Evolutionary conservation across 257 asterid genomes (phyloP).

Genomic region (Paraleonurus japonicus): DNA sequence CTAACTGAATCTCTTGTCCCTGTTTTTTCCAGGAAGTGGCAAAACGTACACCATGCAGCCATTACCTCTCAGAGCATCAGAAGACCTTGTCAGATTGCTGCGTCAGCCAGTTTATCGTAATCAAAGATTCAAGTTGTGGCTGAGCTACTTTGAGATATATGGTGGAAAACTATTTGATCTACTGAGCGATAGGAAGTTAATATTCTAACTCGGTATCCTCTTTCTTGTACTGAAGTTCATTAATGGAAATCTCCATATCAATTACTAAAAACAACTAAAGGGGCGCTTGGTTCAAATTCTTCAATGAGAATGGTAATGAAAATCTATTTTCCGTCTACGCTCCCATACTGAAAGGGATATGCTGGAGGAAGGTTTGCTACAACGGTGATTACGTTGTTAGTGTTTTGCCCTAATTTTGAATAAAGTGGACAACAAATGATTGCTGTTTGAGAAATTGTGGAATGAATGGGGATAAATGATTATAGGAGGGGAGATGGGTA

Average conservation of each 20-base stretch:
- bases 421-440: too few relatives aligned
- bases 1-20: slow-evolving; percentile 15
- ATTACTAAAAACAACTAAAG: neutral
- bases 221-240: slow-evolving; percentile 24
- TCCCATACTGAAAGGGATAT: neutral
- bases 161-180: slow-evolving; percentile 98
- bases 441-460: too few relatives aligned
- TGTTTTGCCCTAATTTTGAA: too few relatives aligned
- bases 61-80: slow-evolving; percentile 92
- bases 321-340: too few relatives aligned
- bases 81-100: slow-evolving; percentile 81
- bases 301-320: too few relatives aligned
- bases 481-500: too few relatives aligned
- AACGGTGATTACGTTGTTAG: too few relatives aligned
- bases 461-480: too few relatives aligned
- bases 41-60: slow-evolving; percentile 99
- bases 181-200: slow-evolving; percentile 92
- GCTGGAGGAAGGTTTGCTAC: too few relatives aligned
- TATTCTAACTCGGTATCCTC: slow-evolving; percentile 35
- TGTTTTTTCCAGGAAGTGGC: slow-evolving; percentile 75
- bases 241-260: neutral
- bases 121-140: slow-evolving; percentile 99
- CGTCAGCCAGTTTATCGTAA: slow-evolving; percentile 90
- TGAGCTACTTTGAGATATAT: slow-evolving; percentile 96
- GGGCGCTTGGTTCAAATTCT: too few relatives aligned